phyloP scores from a whole-genome alignment of 2,329 filamentous ascomycete genomes.

The Cryphonectria naterciae region DNA sequence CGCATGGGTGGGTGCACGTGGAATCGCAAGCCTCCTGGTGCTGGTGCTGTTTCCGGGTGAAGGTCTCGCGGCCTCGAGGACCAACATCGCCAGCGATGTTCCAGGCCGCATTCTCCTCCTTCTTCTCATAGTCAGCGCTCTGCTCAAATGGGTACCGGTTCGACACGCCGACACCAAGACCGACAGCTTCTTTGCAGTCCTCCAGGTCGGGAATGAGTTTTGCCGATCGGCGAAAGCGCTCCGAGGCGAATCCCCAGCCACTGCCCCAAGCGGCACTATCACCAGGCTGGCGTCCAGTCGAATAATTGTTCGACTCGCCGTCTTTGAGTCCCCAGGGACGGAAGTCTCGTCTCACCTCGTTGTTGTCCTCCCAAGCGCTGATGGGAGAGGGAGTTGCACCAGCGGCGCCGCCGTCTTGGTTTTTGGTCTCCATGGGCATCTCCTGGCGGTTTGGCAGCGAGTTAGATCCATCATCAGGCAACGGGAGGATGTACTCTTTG shows the following conservation, averaged over 20 bases:
- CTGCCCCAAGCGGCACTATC: conserved; percentile 16
- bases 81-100: not conserved
- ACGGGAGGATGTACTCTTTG: conserved; percentile 24
- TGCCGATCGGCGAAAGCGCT: conserved; percentile 17
- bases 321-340: not conserved
- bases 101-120: not conserved
- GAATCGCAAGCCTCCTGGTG: not conserved
- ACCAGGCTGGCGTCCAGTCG: not conserved
- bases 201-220: conserved; percentile 21
- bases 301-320: not conserved
- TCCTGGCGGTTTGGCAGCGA: not conserved
- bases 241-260: conserved; percentile 24
- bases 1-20: not conserved
- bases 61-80: not conserved
- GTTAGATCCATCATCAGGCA: conserved; percentile 19
- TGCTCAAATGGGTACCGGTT: conserved; percentile 18
- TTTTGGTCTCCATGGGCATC: not conserved
- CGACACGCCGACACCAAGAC: conserved; percentile 9
- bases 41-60: not conserved
- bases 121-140: conserved; percentile 14
- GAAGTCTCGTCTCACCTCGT: conserved; percentile 12
- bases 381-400: not conserved
- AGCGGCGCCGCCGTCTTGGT: not conserved
- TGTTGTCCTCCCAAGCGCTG: not conserved
- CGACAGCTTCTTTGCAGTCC: conserved; percentile 24